phyloP scores from a whole-genome alignment of 2,329 filamentous ascomycete genomes.

The Verticillium nubilum region DNA sequence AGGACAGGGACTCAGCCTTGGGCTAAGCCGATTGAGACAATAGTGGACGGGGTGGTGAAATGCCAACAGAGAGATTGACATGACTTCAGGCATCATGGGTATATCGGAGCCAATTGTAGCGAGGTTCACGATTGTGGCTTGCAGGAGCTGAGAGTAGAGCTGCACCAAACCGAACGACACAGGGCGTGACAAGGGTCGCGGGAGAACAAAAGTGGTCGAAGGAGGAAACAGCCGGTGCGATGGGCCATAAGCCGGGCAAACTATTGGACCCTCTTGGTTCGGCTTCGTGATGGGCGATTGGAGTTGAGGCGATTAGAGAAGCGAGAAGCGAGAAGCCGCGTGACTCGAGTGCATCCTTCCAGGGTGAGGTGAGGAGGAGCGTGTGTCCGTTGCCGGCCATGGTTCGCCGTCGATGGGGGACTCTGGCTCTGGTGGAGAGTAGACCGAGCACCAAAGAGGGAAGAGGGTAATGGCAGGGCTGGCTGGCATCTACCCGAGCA shows the following conservation, averaged over 20 bases:
- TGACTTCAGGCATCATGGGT: neutral
- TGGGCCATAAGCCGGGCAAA: neutral
- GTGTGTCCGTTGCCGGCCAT: neutral
- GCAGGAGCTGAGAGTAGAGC: conserved; percentile 26
- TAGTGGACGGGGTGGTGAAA: neutral
- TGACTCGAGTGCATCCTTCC: neutral
- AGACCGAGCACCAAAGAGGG: neutral
- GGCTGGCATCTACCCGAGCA: neutral
- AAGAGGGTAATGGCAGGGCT: neutral
- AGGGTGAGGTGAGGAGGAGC: neutral
- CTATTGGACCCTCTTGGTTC: neutral
- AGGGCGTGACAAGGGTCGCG: neutral
- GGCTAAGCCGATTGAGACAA: neutral
- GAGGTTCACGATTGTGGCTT: conserved; percentile 18
- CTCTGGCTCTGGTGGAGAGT: neutral
- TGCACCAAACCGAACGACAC: neutral
- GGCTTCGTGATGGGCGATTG: neutral
- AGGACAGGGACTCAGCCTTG: neutral
- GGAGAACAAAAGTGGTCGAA: conserved; percentile 74
- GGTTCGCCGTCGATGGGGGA: neutral
- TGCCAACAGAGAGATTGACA: neutral
- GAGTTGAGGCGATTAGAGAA: conserved; percentile 3
- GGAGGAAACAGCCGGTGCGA: conserved; percentile 59
- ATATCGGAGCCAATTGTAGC: neutral
- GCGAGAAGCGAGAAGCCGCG: neutral